Evolutionary conservation across 768 basidiomycete genomes (phyloP), one percentile per base, ranked within the genome.

Genomic region (Heimioporus sp.): DNA sequence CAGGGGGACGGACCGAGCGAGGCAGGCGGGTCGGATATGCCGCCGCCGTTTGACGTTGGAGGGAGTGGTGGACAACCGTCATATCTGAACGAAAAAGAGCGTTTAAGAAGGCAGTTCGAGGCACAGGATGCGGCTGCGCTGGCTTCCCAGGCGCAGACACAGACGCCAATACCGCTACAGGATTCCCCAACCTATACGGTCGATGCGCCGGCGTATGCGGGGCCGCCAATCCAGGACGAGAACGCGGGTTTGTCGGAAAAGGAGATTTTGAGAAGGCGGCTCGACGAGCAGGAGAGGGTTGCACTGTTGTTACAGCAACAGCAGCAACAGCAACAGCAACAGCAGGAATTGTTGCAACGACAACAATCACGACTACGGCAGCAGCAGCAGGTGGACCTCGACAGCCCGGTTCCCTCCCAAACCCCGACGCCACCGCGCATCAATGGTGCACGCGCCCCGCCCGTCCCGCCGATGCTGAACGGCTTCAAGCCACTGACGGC

Each of bases 31-130:
- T 64, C 59, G 35, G 76, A 75, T 32, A 63, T 74, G 40, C 83
- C 83, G 8, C 84, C 85, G 6, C 74, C 84, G 2, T 84, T 83
- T 57, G 78, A 80, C 19, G 43, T 68, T 6, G 65, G 72, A 17
- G 56, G 70, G 68, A 42, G 72, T 70, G 34, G 67, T 65, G 58
- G 62, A 37, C 62, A 71, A 62, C 59, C 75, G 65, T 47, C 69
- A 54, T 79, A 68, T 34, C 36, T 75, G 43, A 71, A 70, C 7
- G 90, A 92, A 66, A 92, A 92, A 65, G 90, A 89, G 61, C 72
- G 77, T 19, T 55, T 90, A 49, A 78, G 85, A 39, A 73, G 78
- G 32, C 78, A 76, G 15, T 87, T 80, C 56, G 90, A 86, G 53
- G 81, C 77, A 8, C 82, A 80, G 50, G 89, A 92, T 60, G 80